A percentile compares a stretch with the other conserved stretches of the same genome.
Conservation (phyloP, 305 asterid genomes). For the Fraxinus sp. region DNA sequence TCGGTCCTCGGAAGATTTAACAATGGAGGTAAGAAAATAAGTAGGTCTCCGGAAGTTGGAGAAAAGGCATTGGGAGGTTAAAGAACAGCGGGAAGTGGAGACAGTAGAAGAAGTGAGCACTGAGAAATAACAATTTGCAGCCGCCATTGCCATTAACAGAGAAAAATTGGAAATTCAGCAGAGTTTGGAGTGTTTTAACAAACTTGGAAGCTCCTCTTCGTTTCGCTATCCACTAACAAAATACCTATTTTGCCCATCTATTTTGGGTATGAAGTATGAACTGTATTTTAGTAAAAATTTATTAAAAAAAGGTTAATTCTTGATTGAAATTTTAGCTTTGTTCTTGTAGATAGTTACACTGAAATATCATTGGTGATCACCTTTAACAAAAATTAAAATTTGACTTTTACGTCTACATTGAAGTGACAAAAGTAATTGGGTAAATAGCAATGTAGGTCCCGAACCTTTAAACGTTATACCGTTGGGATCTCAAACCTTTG, state of each 20-base stretch:
- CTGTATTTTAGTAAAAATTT: not conserved
- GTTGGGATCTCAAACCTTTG: not conserved
- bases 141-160: constrained; percentile 62
- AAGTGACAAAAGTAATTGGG: not conserved
- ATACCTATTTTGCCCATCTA: not conserved
- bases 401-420: not conserved
- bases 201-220: not conserved
- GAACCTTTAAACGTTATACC: too few species aligned
- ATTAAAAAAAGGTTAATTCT: too few species aligned
- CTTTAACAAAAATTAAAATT: not conserved
- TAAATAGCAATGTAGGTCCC: not conserved
- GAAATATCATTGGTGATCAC: not conserved
- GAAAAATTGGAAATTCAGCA: not conserved
- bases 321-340: not conserved
- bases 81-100: constrained; percentile 32
- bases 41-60: constrained; percentile 29
- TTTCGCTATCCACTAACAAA: not conserved
- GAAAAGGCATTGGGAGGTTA: constrained; percentile 38
- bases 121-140: constrained; percentile 54
- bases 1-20: constrained; percentile 30
- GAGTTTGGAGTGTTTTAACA: not conserved
- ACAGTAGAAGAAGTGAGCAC: constrained; percentile 43
- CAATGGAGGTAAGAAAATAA: constrained; percentile 24
- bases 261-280: not conserved
- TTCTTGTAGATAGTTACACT: not conserved